Conservation (phyloP, 768 basidiomycete species). For the Macrolepiota fuliginosa region DNA sequence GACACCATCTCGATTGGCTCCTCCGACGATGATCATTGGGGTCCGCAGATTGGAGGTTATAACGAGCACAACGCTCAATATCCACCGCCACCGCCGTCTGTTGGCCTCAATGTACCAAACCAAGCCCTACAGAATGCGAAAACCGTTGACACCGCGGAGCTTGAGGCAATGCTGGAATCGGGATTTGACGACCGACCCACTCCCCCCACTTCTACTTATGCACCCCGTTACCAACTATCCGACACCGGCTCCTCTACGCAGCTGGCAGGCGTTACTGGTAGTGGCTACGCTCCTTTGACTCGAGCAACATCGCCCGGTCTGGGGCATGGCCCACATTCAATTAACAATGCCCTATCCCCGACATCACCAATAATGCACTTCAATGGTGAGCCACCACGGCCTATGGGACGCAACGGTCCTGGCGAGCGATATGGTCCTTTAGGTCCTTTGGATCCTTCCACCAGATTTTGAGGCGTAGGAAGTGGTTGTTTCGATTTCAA, state of each 20-base stretch:
- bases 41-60: conserved; percentile 91
- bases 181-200: conserved; percentile 80
- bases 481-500: conserved; percentile 20
- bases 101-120: conserved; percentile 54
- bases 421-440: conserved; percentile 50
- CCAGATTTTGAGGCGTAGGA: conserved; percentile 40
- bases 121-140: conserved; percentile 35
- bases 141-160: conserved; percentile 67
- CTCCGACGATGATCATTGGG: conserved; percentile 96
- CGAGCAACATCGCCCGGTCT: conserved; percentile 44
- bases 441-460: conserved; percentile 61
- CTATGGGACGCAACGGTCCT: conserved; percentile 21
- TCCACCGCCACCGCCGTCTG: conserved; percentile 85
- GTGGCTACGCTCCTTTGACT: conserved; percentile 57
- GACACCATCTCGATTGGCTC: conserved; percentile 80
- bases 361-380: conserved; percentile 34
- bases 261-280: conserved; percentile 37
- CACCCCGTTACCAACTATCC: conserved; percentile 61
- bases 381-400: conserved; percentile 17
- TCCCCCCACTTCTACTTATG: conserved; percentile 41
- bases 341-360: conserved; percentile 36
- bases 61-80: conserved; percentile 81
- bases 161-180: conserved; percentile 89
- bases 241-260: conserved; percentile 47
- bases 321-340: conserved; percentile 19